These are phyloP conservation scores for Yarrowia sp. DNA, from an alignment of 805 yeast species.

Conservation along the genomic window DNA sequence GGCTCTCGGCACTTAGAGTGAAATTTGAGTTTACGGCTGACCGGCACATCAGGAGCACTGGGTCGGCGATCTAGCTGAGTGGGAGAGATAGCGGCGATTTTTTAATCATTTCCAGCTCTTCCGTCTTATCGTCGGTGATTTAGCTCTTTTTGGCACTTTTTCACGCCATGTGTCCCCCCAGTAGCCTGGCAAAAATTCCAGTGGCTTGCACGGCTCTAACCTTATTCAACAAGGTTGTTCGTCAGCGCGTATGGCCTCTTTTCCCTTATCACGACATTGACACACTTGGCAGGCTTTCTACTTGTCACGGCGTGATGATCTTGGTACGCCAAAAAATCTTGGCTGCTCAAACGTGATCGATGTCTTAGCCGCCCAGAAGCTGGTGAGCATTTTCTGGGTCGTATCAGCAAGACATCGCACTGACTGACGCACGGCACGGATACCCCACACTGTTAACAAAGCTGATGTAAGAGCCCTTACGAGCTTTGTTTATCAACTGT, in stretches of 20 bases:
- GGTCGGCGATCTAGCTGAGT: no score
- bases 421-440: not conserved
- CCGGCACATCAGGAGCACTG: not conserved
- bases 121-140: not conserved
- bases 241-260: not conserved
- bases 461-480: not conserved
- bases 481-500: not conserved
- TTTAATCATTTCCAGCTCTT: no score
- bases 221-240: not conserved
- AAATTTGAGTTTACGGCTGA: not conserved
- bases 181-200: not conserved
- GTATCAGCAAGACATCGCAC: no score
- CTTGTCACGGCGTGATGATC: not conserved
- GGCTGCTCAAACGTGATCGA: no score
- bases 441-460: not conserved
- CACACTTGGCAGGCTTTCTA: constrained; percentile 1
- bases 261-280: constrained; percentile 7
- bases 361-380: no score
- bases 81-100: no score
- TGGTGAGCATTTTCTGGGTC: no score
- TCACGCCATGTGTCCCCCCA: not conserved
- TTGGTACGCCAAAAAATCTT: not conserved
- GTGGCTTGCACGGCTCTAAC: constrained; percentile 12
- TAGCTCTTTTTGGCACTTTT: not conserved
- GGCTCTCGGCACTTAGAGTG: not conserved